A percentile compares a stretch with the other conserved stretches of the same genome.
Conservation (phyloP, 2,329 filamentous ascomycete species). For the Arthrobotrys pseudoclavata region DNA sequence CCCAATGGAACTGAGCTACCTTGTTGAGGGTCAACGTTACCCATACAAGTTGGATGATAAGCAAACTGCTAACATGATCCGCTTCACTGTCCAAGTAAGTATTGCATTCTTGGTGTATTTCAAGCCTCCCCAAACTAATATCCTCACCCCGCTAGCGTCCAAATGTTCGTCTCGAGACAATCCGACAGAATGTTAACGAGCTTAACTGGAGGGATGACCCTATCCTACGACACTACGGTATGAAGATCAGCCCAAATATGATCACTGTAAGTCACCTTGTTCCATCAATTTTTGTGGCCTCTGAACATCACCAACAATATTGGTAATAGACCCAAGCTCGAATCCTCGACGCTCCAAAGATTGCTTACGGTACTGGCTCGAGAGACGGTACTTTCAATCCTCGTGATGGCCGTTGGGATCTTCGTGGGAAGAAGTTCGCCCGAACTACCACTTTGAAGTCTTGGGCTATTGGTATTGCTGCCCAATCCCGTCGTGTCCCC, state of each 20-base stretch:
- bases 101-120: background rate
- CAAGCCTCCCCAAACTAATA: slow-evolving; percentile 8
- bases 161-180: slow-evolving; percentile 75
- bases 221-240: slow-evolving; percentile 79
- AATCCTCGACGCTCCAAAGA: slow-evolving; percentile 77
- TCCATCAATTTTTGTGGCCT: background rate
- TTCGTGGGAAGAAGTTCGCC: slow-evolving; percentile 84
- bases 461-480: slow-evolving; percentile 78
- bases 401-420: slow-evolving; percentile 83
- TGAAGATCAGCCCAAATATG: slow-evolving; percentile 77
- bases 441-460: slow-evolving; percentile 75
- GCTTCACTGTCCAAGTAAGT: slow-evolving; percentile 77
- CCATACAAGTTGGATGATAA: slow-evolving; percentile 73
- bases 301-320: slow-evolving; percentile 47
- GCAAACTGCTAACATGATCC: slow-evolving; percentile 90
- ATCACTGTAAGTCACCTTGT: slow-evolving; percentile 67
- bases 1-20: slow-evolving; percentile 73
- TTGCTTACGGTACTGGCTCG: slow-evolving; percentile 73
- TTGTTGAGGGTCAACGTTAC: slow-evolving; percentile 71
- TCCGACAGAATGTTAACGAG: slow-evolving; percentile 76
- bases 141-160: slow-evolving; percentile 69
- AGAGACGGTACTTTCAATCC: slow-evolving; percentile 60
- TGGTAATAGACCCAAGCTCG: slow-evolving; percentile 73
- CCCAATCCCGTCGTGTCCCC: slow-evolving; percentile 70
- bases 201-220: slow-evolving; percentile 78